Evolutionary conservation across 495 filamentous ascomycete genomes (phyloP).

Genomic region (Xylaria flabelliformis): DNA sequence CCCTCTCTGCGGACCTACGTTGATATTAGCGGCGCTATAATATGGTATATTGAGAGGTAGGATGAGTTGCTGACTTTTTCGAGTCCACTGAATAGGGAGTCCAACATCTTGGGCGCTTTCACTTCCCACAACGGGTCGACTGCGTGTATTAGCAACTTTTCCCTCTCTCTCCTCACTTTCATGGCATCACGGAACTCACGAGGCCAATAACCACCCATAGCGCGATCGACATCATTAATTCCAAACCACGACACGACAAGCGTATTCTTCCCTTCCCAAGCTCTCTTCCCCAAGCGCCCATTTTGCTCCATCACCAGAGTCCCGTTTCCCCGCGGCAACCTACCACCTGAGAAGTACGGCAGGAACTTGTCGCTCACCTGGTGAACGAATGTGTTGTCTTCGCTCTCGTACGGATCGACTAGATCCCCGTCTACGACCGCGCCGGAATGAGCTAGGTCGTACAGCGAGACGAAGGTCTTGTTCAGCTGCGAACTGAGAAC

Average conservation of each 20-base stretch:
- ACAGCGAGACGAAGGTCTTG: conserved; percentile 12
- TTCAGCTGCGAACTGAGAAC: conserved; percentile 20
- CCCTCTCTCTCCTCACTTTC: background rate
- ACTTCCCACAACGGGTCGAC: conserved; percentile 21
- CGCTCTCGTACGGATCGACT: conserved; percentile 16
- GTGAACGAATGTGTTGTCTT: conserved; percentile 21
- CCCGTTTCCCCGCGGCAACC: background rate
- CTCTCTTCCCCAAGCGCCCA: background rate
- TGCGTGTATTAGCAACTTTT: background rate
- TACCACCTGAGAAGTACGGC: conserved; percentile 17
- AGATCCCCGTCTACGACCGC: conserved; percentile 20
- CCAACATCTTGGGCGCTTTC: conserved; percentile 17
- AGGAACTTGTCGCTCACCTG: conserved; percentile 25
- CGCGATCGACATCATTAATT: conserved; percentile 23
- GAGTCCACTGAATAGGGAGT: conserved; percentile 6
- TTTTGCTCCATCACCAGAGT: background rate
- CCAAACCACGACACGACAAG: conserved; percentile 21
- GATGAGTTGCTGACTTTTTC: background rate
- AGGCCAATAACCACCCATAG: conserved; percentile 22
- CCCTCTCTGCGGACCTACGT: conserved; percentile 15
- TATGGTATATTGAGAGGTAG: background rate
- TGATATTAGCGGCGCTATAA: background rate
- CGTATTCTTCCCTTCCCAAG: conserved; percentile 18
- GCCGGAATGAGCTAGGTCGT: conserved; percentile 22
- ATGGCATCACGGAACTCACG: background rate